Evolutionary conservation across 768 basidiomycete genomes (phyloP), one percentile per base, ranked within the genome.

Genomic region (Leucocoprinus sp.): DNA sequence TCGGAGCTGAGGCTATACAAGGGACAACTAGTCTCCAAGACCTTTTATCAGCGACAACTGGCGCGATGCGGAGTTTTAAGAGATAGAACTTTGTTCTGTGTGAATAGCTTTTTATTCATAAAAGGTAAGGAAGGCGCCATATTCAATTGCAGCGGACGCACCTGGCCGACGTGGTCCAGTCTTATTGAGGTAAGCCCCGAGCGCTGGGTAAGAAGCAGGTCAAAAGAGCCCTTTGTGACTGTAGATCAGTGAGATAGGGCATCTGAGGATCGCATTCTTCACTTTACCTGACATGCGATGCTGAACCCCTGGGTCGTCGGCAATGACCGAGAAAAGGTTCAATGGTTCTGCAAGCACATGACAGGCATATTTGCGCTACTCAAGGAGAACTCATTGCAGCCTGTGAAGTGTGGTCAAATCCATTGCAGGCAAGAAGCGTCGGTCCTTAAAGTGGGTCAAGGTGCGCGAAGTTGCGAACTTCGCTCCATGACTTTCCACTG

Each of bases 41-140:
- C 33, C 42, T 36, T 43, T 43, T 43, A 43, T 43, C 23, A 5
- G n/a, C 17, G 19, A 42, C 24, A 17, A 35, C 23, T 21, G 8
- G 29, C n/a, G 22, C 12, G n/a, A 11, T n/a, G 4, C 12, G 22
- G 29, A 6, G 21, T 8, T 22, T 26, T 26, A 41, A 41, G 28
- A 14, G 26, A 21, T 12, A 24, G 19, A 9, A 21, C 24, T 21
- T 41, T 9, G 23, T 9, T 15, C 23, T 15, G 39, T 26, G 19
- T 22, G 12, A 27, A 15, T 23, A 23, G 36, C 22, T n/a, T 43
- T 43, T 34, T n/a, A n/a, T n/a, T n/a, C n/a, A 43, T 26, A 35
- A 35, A 43, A 41, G 42, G 42, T 8, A 43, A 36, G 28, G 33
- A 43, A 36, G 42, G 26, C 12, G 4, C 42, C 39, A 41, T n/a